Conservation (phyloP, 2,329 filamentous ascomycete species). For the Pseudogymnoascus sp. region DNA sequence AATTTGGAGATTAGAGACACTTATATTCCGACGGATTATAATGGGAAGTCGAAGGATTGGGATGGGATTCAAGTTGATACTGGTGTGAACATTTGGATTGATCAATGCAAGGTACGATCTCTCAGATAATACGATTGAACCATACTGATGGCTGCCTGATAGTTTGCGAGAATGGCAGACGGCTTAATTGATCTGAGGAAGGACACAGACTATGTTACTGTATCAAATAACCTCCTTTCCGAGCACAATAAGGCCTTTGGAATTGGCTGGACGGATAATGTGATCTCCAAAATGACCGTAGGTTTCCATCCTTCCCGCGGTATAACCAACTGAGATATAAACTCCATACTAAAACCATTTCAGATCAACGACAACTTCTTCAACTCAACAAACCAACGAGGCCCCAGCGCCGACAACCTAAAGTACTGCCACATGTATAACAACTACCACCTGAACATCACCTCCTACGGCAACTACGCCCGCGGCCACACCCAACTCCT, state of each 20-base stretch:
- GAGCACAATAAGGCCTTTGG: constrained; percentile 25
- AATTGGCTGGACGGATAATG: constrained; percentile 23
- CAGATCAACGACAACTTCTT: constrained; percentile 23
- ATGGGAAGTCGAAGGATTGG: constrained; percentile 19
- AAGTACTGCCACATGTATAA: constrained; percentile 21
- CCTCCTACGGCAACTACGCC: constrained; percentile 23
- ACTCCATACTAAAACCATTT: not conserved
- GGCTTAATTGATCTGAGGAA: constrained; percentile 22
- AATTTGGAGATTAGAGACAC: constrained; percentile 19
- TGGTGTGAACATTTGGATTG: constrained; percentile 22
- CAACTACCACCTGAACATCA: constrained; percentile 21
- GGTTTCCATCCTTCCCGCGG: not conserved
- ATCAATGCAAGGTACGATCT: constrained; percentile 18
- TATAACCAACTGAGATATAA: no score
- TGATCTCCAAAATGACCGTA: constrained; percentile 19
- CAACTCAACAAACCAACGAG: constrained; percentile 20
- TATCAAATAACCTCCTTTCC: constrained; percentile 20
- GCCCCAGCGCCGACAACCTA: constrained; percentile 22
- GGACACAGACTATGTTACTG: constrained; percentile 22
- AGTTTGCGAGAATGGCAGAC: constrained; percentile 18
- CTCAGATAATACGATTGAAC: not conserved
- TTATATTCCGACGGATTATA: constrained; percentile 17
- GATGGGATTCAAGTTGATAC: constrained; percentile 24
- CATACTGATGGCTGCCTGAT: not conserved
- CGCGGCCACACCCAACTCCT: constrained; percentile 20